These are phyloP conservation scores for Debaryomyces coudertii DNA, from an alignment of 1,139 yeast species.

Conservation along the genomic window DNA sequence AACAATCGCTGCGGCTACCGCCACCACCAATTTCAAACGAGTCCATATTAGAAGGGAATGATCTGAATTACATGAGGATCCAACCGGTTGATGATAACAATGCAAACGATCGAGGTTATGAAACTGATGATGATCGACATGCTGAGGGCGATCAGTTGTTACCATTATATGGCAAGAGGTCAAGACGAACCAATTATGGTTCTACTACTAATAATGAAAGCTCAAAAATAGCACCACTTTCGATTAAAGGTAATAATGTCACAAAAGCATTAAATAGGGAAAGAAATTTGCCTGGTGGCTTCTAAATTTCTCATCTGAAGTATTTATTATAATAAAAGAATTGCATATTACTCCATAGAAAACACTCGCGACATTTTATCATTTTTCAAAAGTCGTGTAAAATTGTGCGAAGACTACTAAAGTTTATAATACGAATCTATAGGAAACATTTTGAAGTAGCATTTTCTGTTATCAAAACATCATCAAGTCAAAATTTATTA, in stretches of 20 bases:
- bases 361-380: not conserved
- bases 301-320: not conserved
- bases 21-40: constrained; percentile 15
- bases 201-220: constrained; percentile 15
- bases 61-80: constrained; percentile 44
- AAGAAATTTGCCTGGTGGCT: constrained; percentile 37
- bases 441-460: not conserved
- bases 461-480: not conserved
- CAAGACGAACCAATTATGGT: constrained; percentile 22
- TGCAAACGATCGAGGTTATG: constrained; percentile 45
- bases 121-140: constrained; percentile 46
- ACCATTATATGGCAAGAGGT: constrained; percentile 27
- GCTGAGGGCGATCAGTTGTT: constrained; percentile 38
- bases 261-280: constrained; percentile 34
- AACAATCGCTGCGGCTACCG: constrained; percentile 9
- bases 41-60: constrained; percentile 22
- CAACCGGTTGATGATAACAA: constrained; percentile 32
- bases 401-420: not conserved
- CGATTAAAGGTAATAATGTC: constrained; percentile 27
- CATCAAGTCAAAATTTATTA: not conserved
- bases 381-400: not conserved
- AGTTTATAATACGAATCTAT: not conserved
- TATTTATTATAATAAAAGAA: not conserved
- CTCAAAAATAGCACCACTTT: constrained; percentile 19
- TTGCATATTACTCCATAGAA: not conserved